Evolutionary conservation across 371 early-diverging fungal species (phyloP).

Genomic region (Thermomucor indicae-seudaticae): DNA sequence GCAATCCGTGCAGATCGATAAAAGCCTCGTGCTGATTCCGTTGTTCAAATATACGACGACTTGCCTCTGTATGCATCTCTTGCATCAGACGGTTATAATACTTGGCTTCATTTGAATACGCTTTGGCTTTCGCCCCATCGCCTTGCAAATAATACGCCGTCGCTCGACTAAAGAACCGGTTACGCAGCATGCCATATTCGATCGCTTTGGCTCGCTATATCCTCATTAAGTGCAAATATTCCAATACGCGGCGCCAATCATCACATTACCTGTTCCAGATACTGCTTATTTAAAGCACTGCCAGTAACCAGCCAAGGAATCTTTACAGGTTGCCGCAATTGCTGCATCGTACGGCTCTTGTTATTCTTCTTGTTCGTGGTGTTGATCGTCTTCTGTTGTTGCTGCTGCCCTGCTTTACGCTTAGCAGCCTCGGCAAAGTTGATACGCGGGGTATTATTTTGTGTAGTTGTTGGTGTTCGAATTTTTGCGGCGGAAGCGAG

Average conservation of each 20-base stretch:
- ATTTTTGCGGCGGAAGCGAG: constrained; percentile 25
- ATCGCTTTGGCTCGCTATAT: constrained; percentile 49
- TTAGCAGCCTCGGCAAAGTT: constrained; percentile 37
- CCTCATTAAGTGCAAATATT: background rate
- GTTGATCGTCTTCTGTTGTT: no score
- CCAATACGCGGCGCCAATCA: background rate
- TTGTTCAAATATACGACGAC: constrained; percentile 50
- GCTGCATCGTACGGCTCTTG: constrained; percentile 9
- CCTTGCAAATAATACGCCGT: constrained; percentile 53
- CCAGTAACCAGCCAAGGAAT: constrained; percentile 61
- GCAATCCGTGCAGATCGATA: constrained; percentile 62
- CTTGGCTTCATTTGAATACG: constrained; percentile 53
- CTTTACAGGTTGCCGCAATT: constrained; percentile 31
- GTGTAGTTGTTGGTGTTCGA: constrained; percentile 2
- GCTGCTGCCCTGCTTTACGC: constrained; percentile 29
- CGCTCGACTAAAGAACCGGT: constrained; percentile 55
- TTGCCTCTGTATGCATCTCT: constrained; percentile 54
- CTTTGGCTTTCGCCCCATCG: constrained; percentile 50
- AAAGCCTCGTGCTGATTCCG: constrained; percentile 49
- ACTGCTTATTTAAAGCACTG: constrained; percentile 33
- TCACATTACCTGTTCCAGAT: constrained; percentile 40
- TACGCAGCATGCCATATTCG: constrained; percentile 51
- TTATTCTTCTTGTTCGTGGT: background rate
- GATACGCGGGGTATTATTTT: constrained; percentile 1
- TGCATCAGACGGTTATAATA: constrained; percentile 56